phyloP scores from a whole-genome alignment of 1,139 yeast genomes.

The Starmera stellimalicola region DNA sequence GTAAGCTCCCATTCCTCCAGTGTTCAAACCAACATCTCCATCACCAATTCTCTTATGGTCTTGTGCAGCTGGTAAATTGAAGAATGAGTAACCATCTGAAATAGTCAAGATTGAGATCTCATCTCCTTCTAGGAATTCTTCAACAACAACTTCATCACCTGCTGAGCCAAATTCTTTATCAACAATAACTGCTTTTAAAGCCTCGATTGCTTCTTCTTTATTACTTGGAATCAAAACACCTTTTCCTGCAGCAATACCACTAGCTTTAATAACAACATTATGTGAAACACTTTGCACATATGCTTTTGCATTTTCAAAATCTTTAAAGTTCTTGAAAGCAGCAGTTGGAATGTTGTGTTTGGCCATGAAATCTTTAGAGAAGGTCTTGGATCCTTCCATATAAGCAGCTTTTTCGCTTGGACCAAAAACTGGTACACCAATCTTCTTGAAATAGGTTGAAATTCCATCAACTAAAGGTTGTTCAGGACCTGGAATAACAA shows the following conservation, averaged over 20 bases:
- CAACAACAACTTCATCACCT: constrained; percentile 94
- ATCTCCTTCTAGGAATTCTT: constrained; percentile 94
- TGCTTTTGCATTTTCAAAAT: constrained; percentile 62
- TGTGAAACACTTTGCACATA: constrained; percentile 61
- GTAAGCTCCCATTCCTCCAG: constrained; percentile 99
- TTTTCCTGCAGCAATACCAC: constrained; percentile 98
- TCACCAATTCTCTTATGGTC: constrained; percentile 96
- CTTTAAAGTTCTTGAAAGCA: constrained; percentile 69
- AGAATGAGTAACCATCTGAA: constrained; percentile 87
- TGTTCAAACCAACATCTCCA: constrained; percentile 88
- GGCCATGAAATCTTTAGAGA: constrained; percentile 90
- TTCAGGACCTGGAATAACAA: constrained; percentile 98
- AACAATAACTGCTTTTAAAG: constrained; percentile 84
- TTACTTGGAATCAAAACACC: constrained; percentile 90
- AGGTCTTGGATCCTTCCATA: constrained; percentile 97
- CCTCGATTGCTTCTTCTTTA: constrained; percentile 76
- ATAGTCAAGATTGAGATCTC: constrained; percentile 89
- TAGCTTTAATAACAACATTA: constrained; percentile 89
- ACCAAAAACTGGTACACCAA: constrained; percentile 94
- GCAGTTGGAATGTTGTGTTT: constrained; percentile 93
- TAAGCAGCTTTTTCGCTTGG: constrained; percentile 84
- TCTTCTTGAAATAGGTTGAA: constrained; percentile 51
- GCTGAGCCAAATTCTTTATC: constrained; percentile 85
- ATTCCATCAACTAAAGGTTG: constrained; percentile 96
- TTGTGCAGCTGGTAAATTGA: constrained; percentile 94